Base-by-base conservation (phyloP, 2,329 filamentous ascomycete species). In the Epichloe amarillans region DNA sequence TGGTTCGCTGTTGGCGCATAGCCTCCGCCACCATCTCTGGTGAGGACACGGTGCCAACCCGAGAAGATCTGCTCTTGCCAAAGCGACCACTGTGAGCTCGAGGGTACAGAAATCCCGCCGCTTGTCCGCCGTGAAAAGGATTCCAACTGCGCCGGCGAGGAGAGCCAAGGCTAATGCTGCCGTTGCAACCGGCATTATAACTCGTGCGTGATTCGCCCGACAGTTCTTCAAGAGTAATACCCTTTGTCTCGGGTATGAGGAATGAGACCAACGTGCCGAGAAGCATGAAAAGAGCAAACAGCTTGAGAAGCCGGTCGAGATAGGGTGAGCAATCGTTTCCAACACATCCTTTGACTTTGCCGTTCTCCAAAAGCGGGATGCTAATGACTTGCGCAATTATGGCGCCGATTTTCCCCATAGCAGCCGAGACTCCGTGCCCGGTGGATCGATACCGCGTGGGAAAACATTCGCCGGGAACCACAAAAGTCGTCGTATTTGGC, bases 251-350 rank as follows among this genome's bases (percentile, higher is more conserved):
- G 0, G 85, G 85, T 21, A 90, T 81, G n/a, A 91, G 68, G 3
- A 89, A 69, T 1, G 82, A 82, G 3, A 80, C 79, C 45, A 87
- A 66, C 45, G 79, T 76, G 37, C 87, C 87, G 48, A 77, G 75
- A 5, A 90, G 72, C 86, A 89, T 90, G 71, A 91, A 89, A 10
- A 88, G 72, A 0, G 84, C 84, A 64, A 87, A 89, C 38, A 89
- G 84, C 63, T 88, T 75, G 71, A 91, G 82, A 38, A 90, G 76
- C 51, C 84, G 80, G 63, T 86, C 76, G 50, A 90, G 73, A 76
- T 83, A 85, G 0, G 75, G 73, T 1, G 70, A 69, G 56, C 75
- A 78, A 7, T 60, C 60, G 1, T 66, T 72, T 0, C 75, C 75
- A 19, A 70, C 67, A 53, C 76, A 77, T 15, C 70, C 64, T 7